These are phyloP conservation scores for Pneumocystis carinii DNA, from an alignment of 1,139 yeast genomes.

Conservation along the genomic window DNA sequence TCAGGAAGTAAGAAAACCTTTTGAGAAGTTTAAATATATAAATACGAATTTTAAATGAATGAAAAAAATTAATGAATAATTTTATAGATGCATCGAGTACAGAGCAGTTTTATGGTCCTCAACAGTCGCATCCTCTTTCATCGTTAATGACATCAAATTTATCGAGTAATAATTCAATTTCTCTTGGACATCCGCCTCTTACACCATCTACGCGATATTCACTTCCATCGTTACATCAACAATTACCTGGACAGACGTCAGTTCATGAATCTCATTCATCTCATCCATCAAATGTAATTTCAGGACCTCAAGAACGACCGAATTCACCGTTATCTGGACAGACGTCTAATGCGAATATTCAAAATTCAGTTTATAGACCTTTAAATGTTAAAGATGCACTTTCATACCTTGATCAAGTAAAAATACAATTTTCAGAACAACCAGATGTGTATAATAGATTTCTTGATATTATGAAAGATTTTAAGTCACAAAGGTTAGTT, in stretches of 20 bases:
- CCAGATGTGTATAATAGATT: conserved; percentile 94
- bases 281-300: background rate
- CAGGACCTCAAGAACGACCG: background rate
- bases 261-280: background rate
- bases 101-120: background rate
- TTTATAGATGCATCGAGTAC: background rate
- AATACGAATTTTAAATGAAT: background rate
- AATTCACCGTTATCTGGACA: background rate
- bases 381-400: conserved; percentile 91
- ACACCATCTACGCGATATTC: background rate
- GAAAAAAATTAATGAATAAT: background rate
- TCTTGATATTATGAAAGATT: conserved; percentile 95
- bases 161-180: background rate
- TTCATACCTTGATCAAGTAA: conserved; percentile 88
- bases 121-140: background rate
- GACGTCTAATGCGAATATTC: background rate
- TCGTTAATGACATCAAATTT: background rate
- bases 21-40: background rate
- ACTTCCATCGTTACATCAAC: background rate
- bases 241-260: background rate
- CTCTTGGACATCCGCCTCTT: background rate
- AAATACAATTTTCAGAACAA: conserved; percentile 76
- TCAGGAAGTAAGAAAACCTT: background rate
- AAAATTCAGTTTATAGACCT: conserved; percentile 49
- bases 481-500: conserved; percentile 69